Evolutionary conservation across 169 alveolate species (phyloP).

Genomic region (Cryptosporidium xiaoi): DNA sequence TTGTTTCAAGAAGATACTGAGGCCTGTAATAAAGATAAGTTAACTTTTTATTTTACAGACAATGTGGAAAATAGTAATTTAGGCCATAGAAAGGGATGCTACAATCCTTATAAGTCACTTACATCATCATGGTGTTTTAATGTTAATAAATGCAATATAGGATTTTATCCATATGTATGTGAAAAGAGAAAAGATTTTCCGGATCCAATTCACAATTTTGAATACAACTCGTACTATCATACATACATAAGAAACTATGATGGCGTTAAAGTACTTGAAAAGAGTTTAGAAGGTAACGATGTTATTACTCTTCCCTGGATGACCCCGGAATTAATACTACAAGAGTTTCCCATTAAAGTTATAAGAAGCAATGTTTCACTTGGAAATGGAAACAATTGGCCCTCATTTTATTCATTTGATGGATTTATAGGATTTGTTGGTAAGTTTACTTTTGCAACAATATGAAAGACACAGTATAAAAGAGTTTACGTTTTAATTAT

Average conservation of each 20-base stretch:
- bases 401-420: constrained; percentile 63
- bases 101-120: constrained; percentile 27
- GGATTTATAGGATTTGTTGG: constrained; percentile 71
- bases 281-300: constrained; percentile 41
- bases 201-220: neutral
- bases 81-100: neutral
- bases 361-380: constrained; percentile 14
- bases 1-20: constrained; percentile 43
- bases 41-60: neutral
- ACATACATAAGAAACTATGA: constrained; percentile 21
- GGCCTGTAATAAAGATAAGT: constrained; percentile 47
- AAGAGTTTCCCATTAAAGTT: constrained; percentile 55
- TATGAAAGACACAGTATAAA: too few species aligned
- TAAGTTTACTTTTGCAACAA: constrained; percentile 12
- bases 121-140: constrained; percentile 57
- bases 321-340: constrained; percentile 24
- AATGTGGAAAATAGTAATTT: neutral
- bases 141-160: constrained; percentile 13
- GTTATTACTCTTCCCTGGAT: constrained; percentile 41
- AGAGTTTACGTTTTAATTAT: too few species aligned
- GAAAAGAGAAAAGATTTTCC: constrained; percentile 42
- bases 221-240: constrained; percentile 13
- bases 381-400: constrained; percentile 67
- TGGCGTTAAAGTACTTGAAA: constrained; percentile 38
- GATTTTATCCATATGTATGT: constrained; percentile 25